Evolutionary conservation across 371 early-diverging fungal species (phyloP).

Genomic region (Mortierella sp.): DNA sequence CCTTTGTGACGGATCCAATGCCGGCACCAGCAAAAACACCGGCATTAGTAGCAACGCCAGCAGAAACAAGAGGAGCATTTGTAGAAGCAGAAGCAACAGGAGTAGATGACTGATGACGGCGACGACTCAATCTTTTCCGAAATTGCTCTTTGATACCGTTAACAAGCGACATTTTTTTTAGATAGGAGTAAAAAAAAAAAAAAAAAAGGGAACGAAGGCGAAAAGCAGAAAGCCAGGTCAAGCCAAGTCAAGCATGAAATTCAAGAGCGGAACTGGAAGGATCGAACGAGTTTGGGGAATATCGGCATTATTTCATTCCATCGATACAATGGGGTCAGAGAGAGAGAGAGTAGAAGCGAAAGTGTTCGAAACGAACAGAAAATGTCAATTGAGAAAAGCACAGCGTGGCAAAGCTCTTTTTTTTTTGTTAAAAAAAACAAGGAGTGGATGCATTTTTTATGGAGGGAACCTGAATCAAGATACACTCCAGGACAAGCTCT

Average conservation of each 20-base stretch:
- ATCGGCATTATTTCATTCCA: background rate
- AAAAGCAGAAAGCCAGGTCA: background rate
- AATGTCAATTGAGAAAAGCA: background rate
- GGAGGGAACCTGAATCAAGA: background rate
- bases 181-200: background rate
- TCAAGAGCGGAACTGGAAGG: background rate
- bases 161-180: conserved; percentile 8
- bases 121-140: conserved; percentile 3
- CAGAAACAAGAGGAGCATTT: background rate
- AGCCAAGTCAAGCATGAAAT: background rate
- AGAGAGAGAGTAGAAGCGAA: too few relatives aligned
- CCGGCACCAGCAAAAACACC: too few relatives aligned
- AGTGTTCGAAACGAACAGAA: too few relatives aligned
- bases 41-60: background rate
- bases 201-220: background rate
- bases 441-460: background rate
- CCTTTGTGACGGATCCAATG: background rate
- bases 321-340: too few relatives aligned
- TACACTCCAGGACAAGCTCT: background rate
- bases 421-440: conserved; percentile 6
- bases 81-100: background rate
- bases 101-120: background rate
- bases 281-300: background rate
- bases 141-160: conserved; percentile 13
- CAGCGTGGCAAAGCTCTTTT: background rate